Evolutionary conservation across 2,329 filamentous ascomycete genomes (phyloP).

Genomic region (Cladorrhinum sp.): DNA sequence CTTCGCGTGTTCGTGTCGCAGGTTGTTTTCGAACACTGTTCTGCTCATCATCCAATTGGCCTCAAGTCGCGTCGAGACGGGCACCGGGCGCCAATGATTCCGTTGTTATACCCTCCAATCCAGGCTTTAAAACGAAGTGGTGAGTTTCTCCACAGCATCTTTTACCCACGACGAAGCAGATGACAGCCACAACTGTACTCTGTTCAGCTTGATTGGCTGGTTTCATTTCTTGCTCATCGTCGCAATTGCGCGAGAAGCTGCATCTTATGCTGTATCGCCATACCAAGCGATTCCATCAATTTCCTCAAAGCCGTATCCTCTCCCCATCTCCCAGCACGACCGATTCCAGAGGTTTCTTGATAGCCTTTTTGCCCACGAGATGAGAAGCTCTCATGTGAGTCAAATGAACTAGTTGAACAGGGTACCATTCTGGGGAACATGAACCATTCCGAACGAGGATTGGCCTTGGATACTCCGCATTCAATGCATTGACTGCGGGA

Average conservation of each 20-base stretch:
- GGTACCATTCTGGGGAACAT: not conserved
- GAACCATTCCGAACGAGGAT: slow-evolving; percentile 12
- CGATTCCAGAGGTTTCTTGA: not conserved
- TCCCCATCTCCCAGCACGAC: not conserved
- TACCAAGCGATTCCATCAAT: slow-evolving; percentile 16
- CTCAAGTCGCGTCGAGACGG: slow-evolving; percentile 8
- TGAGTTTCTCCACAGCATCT: slow-evolving; percentile 15
- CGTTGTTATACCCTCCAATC: slow-evolving; percentile 25
- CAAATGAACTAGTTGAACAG: slow-evolving; percentile 10
- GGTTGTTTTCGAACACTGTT: slow-evolving; percentile 17
- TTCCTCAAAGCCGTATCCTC: not conserved
- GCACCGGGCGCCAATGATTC: slow-evolving; percentile 19
- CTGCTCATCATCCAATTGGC: slow-evolving; percentile 22
- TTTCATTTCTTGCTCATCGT: slow-evolving; percentile 14
- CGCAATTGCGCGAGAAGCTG: slow-evolving; percentile 27
- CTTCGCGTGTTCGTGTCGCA: slow-evolving; percentile 8
- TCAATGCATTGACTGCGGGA: slow-evolving; percentile 22
- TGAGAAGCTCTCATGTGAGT: slow-evolving; percentile 14
- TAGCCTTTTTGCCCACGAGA: not conserved
- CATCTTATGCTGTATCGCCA: slow-evolving; percentile 26
- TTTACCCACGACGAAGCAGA: slow-evolving; percentile 16
- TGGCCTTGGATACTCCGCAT: slow-evolving; percentile 21
- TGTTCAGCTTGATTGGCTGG: slow-evolving; percentile 20
- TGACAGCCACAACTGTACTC: slow-evolving; percentile 12
- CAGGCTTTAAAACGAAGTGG: slow-evolving; percentile 13